Evolutionary conservation across 2,329 filamentous ascomycete species (phyloP), one percentile per base, ranked within the genome.

Genomic region (Fusarium nygamai): DNA sequence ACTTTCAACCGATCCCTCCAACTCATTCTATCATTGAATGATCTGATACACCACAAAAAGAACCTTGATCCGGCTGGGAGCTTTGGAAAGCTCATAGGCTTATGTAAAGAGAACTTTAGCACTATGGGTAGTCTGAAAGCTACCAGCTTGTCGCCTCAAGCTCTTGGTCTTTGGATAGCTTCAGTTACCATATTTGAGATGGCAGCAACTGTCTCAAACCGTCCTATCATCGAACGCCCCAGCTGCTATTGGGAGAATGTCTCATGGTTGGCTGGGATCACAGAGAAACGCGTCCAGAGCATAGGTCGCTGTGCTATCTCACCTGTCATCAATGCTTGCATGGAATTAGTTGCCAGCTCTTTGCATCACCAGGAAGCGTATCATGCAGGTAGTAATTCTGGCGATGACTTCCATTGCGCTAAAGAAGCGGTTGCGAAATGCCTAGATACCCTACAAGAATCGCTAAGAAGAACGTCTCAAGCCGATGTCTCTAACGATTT

Each of bases 221-320:
- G 14, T 5, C n/a, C 20, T 3, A 22, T 14, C 13, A 8, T 34
- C 4, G 41, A 33, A 19, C 63, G 65, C 5, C 63, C 39, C 7
- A 41, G 51, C 3, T 17, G 63, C 2, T 67, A 67, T 7, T 61
- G 39, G 63, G 24, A 17, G 16, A 36, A 12, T 1, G 11, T 47
- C 3, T 13, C 13, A n/a, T 36, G 20, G 4, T 9, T 67, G 3
- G 33, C 46, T 6, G 14, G 11, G 19, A 24, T 67, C 0, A 8
- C 20, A 10, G 39, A 46, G 22, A 53, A 8, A 10, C 39, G 39
- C n/a, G 13, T 4, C 3, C 22, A 16, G 5, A 17, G 2, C 1
- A 22, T 53, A 38, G 63, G 63, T 3, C 29, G 38, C 3, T 61
- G 51, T 10, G 59, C 53, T 11, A n/a, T 67, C 6, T 46, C 65